Base-by-base conservation (phyloP, 305 asterid genomes). In the Lippia alba region DNA sequence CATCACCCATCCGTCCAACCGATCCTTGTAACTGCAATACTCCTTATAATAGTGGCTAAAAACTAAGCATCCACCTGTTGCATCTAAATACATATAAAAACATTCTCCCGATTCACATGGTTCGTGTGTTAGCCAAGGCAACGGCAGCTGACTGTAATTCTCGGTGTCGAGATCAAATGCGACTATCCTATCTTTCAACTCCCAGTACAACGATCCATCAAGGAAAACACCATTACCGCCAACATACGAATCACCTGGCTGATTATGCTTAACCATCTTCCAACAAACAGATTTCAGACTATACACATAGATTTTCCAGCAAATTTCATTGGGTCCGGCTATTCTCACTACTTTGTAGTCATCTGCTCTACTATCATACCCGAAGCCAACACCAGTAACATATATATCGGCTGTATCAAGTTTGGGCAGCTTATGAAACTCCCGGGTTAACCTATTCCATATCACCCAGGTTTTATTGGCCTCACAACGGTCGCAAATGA, bases 281-380 rank as follows among this genome's bases (percentile, higher is more conserved):
- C 76, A 74, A 1, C 57, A 19, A 15, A 30, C 32, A 0, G n/a
- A 69, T 48, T 60, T 78, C 12, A 78, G 34, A 16, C 73, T 73
- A 19, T 65, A 74, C 51, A 74, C 34, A 7, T 32, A 32, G 74
- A 11, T 4, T 0, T 20, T 4, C n/a, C n/a, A n/a, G n/a, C n/a
- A n/a, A n/a, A n/a, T 0, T 3, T 0, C 1, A 7, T 7, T 3
- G 20, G 6, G 1, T 0, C 1, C 10, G 44, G n/a, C 44, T 6
- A 74, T 68, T 20, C 67, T 34, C 34, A 64, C 76, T 9, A 64
- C 75, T 70, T 75, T 75, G 44, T 75, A 75, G 49, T 75, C 79
- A 20, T 75, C 63, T 3, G 50, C 5, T 48, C 4, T 24, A 0
- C 0, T 7, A 57, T 56, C 75, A 30, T 75, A 75, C 15, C 80